These are phyloP conservation scores for Citrus maxima DNA, from an alignment of 345 rosid genomes.

Conservation along the genomic window DNA sequence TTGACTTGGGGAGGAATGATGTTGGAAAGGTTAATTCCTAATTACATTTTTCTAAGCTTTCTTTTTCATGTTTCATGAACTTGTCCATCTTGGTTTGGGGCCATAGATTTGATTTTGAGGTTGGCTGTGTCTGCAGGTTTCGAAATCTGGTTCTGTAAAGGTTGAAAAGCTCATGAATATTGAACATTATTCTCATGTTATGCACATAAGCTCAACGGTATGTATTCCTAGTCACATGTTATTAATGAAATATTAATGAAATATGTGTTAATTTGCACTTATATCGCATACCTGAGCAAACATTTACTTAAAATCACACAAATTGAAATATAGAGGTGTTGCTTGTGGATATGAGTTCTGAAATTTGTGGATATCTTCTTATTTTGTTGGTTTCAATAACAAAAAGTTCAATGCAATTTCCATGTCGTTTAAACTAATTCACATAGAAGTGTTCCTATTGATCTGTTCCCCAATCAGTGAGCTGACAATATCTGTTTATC, in stretches of 20 bases:
- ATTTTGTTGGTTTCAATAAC: neutral
- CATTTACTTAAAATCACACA: neutral
- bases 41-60: neutral
- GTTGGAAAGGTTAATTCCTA: constrained; percentile 77
- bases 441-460: neutral
- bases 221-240: constrained; percentile 13
- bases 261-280: neutral
- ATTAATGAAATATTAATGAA: neutral
- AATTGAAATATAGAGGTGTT: neutral
- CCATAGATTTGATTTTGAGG: constrained; percentile 1
- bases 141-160: constrained; percentile 81
- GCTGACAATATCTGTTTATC: neutral
- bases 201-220: constrained; percentile 98
- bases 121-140: constrained; percentile 46
- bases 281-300: neutral
- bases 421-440: neutral
- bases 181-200: constrained; percentile 91
- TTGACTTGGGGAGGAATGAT: constrained; percentile 96
- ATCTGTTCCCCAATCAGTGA: neutral
- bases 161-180: constrained; percentile 91
- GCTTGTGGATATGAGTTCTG: neutral
- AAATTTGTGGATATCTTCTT: neutral
- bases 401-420: neutral
- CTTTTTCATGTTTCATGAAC: neutral
- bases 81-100: neutral